phyloP scores from a whole-genome alignment of 2,329 filamentous ascomycete species.

The Neocucurbitaria cava region DNA sequence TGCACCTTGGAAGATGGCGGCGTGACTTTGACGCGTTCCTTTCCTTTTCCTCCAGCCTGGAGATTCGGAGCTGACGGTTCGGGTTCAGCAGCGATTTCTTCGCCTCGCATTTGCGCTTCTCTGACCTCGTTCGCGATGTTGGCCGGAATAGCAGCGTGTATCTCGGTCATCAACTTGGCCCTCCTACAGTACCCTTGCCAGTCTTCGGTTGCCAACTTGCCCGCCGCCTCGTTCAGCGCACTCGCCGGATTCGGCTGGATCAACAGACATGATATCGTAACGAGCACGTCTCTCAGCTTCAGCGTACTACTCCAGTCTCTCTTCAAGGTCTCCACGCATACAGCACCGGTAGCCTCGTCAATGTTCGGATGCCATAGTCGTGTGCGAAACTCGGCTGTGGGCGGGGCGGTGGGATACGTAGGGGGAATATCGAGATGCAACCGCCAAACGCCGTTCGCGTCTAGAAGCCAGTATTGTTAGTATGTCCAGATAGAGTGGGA shows the following conservation, averaged over 20 bases:
- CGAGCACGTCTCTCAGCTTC: conserved; percentile 65
- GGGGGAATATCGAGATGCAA: conserved; percentile 66
- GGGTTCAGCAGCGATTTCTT: conserved; percentile 50
- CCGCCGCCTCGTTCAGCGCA: conserved; percentile 67
- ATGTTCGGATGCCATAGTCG: conserved; percentile 71
- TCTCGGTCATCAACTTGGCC: conserved; percentile 67
- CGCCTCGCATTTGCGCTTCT: conserved; percentile 63
- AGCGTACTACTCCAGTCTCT: conserved; percentile 66
- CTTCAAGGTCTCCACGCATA: conserved; percentile 71
- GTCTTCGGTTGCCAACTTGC: conserved; percentile 63
- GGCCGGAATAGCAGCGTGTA: conserved; percentile 63
- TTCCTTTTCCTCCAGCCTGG: conserved; percentile 33
- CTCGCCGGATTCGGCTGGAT: conserved; percentile 71
- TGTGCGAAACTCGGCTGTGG: conserved; percentile 67
- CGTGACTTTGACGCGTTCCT: conserved; percentile 25
- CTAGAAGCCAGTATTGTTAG: not conserved
- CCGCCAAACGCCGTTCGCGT: conserved; percentile 64
- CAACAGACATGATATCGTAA: conserved; percentile 66
- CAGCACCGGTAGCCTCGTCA: conserved; percentile 66
- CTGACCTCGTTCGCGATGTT: conserved; percentile 54
- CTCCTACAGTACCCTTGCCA: conserved; percentile 64
- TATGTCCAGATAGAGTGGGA: not conserved
- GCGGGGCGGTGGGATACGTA: conserved; percentile 60
- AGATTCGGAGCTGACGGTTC: conserved; percentile 18
- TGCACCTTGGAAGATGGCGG: conserved; percentile 28